Conservation (phyloP, 768 basidiomycete species). For the Boletus vermiculosoides region DNA sequence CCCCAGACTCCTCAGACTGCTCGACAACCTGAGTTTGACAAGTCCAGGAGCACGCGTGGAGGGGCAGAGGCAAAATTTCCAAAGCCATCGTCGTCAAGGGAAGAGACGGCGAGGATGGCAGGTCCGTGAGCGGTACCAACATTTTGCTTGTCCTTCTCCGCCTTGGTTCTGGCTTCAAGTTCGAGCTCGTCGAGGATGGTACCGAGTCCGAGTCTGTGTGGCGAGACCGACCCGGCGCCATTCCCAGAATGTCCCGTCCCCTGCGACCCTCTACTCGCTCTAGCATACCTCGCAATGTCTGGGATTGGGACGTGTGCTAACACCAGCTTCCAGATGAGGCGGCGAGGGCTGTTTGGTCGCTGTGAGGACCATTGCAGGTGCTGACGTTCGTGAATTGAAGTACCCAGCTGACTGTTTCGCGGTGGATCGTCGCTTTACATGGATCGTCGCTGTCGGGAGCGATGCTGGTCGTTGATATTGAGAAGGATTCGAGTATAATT, state of each 20-base stretch:
- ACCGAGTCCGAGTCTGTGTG: conserved; percentile 42
- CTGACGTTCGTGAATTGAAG: conserved; percentile 2
- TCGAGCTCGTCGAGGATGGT: too few relatives aligned
- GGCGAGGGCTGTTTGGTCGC: conserved; percentile 29
- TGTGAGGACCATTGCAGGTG: conserved; percentile 12
- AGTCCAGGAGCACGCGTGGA: conserved; percentile 19
- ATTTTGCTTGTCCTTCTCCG: too few relatives aligned
- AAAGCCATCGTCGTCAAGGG: conserved; percentile 73
- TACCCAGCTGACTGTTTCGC: conserved; percentile 4
- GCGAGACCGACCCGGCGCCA: conserved; percentile 63
- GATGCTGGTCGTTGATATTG: conserved; percentile 26
- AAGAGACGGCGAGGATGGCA: conserved; percentile 54
- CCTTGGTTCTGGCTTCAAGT: too few relatives aligned
- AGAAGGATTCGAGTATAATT: conserved; percentile 43
- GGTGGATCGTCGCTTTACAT: conserved; percentile 9
- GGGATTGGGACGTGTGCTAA: conserved; percentile 73
- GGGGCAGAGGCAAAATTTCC: conserved; percentile 72
- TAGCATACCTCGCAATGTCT: conserved; percentile 76
- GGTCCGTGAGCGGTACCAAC: conserved; percentile 54
- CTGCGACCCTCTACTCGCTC: conserved; percentile 58
- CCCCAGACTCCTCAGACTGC: conserved; percentile 15
- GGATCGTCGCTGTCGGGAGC: conserved; percentile 11
- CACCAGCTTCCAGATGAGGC: conserved; percentile 72
- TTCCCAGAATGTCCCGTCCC: conserved; percentile 82
- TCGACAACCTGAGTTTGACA: conserved; percentile 11